These are phyloP conservation scores for Fusarium circinatum DNA, from an alignment of 2,329 filamentous ascomycete genomes.

Conservation along the genomic window DNA sequence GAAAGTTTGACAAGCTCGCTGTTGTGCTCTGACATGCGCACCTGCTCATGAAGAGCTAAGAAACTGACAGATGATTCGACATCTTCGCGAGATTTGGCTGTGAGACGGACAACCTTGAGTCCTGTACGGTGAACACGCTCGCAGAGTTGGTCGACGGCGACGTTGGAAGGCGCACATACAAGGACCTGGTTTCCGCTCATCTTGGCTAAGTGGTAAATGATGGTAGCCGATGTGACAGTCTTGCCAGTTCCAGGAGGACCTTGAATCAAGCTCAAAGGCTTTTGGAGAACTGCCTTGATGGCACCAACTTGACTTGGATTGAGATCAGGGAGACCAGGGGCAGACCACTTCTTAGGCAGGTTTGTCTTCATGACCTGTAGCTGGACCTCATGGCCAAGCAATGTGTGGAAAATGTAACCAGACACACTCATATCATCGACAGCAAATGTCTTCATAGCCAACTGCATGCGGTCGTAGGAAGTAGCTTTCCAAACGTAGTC, in stretches of 20 bases:
- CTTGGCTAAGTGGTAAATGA: slow-evolving; percentile 97
- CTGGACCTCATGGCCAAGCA: slow-evolving; percentile 94
- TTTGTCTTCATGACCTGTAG: slow-evolving; percentile 95
- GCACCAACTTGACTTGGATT: slow-evolving; percentile 97
- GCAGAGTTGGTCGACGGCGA: slow-evolving; percentile 97
- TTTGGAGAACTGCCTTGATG: slow-evolving; percentile 93
- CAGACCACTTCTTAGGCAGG: slow-evolving; percentile 96
- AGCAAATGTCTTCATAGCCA: slow-evolving; percentile 99
- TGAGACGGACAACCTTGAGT: slow-evolving; percentile 95
- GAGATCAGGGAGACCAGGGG: slow-evolving; percentile 90
- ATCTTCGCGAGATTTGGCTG: slow-evolving; percentile 98
- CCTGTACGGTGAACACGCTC: slow-evolving; percentile 96
- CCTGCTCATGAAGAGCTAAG: slow-evolving; percentile 94
- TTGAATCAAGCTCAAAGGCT: slow-evolving; percentile 94
- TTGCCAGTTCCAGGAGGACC: slow-evolving; percentile 97
- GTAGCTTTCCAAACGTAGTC: slow-evolving; percentile 99
- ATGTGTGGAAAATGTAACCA: slow-evolving; percentile 97
- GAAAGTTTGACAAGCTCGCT: slow-evolving; percentile 91
- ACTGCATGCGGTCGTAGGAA: slow-evolving; percentile 98
- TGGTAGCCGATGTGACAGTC: slow-evolving; percentile 97
- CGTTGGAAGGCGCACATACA: slow-evolving; percentile 97
- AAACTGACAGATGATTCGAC: slow-evolving; percentile 98
- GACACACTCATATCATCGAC: slow-evolving; percentile 98
- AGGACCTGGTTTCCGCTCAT: slow-evolving; percentile 94
- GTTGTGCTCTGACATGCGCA: slow-evolving; percentile 97